phyloP scores from a whole-genome alignment of 2,329 filamentous ascomycete species.

The Akanthomyces muscarius region DNA sequence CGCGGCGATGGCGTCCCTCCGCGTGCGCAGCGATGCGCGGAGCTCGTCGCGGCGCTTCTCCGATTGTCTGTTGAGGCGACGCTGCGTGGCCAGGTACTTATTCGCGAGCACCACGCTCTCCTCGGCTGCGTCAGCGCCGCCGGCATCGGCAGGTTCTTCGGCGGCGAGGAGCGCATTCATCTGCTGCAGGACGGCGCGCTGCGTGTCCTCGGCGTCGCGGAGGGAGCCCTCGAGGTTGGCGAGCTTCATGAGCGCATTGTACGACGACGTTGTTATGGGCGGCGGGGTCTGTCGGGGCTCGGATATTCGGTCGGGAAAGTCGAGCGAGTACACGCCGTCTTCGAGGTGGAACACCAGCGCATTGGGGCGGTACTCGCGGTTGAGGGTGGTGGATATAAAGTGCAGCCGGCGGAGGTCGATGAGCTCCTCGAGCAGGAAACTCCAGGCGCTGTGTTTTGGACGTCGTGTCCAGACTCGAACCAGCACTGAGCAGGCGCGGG shows the following conservation, averaged over 20 bases:
- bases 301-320: slow-evolving; percentile 53
- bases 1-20: slow-evolving; percentile 62
- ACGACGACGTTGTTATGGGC: slow-evolving; percentile 65
- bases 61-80: slow-evolving; percentile 60
- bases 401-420: slow-evolving; percentile 70
- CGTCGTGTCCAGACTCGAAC: slow-evolving; percentile 71
- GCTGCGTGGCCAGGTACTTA: slow-evolving; percentile 59
- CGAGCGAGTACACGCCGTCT: slow-evolving; percentile 82
- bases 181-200: slow-evolving; percentile 69
- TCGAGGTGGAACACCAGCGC: slow-evolving; percentile 79
- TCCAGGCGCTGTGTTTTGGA: slow-evolving; percentile 48
- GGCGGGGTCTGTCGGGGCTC: slow-evolving; percentile 44
- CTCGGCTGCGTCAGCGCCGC: slow-evolving; percentile 44
- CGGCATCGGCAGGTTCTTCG: slow-evolving; percentile 38
- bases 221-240: slow-evolving; percentile 87
- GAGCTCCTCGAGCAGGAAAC: slow-evolving; percentile 65
- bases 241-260: slow-evolving; percentile 82
- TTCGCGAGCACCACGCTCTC: slow-evolving; percentile 46
- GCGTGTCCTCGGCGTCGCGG: slow-evolving; percentile 79
- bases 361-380: slow-evolving; percentile 73
- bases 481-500: slow-evolving; percentile 60
- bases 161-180: slow-evolving; percentile 59
- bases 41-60: slow-evolving; percentile 64
- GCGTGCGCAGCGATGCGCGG: slow-evolving; percentile 58
- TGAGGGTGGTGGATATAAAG: slow-evolving; percentile 69